Conservation (phyloP, 768 basidiomycete species). For the Podaxis sp. region DNA sequence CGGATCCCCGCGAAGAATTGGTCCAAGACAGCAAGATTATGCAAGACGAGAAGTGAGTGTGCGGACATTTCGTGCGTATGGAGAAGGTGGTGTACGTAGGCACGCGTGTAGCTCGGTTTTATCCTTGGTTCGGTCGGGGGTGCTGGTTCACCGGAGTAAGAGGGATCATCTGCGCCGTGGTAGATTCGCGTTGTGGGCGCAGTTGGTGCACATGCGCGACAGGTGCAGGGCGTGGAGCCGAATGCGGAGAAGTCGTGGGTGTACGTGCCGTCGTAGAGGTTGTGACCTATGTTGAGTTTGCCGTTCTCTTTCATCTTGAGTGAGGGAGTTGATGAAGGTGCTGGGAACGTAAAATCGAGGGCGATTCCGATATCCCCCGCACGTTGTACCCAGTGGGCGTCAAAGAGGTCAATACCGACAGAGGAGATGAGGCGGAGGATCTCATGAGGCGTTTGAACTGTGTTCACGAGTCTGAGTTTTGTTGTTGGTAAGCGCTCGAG, state of each 20-base stretch:
- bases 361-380: slow-evolving; percentile 71
- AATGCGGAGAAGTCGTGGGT: slow-evolving; percentile 57
- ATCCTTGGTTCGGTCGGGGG: slow-evolving; percentile 8
- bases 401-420: slow-evolving; percentile 74
- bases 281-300: slow-evolving; percentile 58
- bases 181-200: slow-evolving; percentile 28
- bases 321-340: slow-evolving; percentile 18
- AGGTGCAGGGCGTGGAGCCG: slow-evolving; percentile 37
- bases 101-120: slow-evolving; percentile 39
- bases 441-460: slow-evolving; percentile 63
- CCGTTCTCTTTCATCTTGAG: slow-evolving; percentile 14
- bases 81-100: slow-evolving; percentile 81
- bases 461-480: slow-evolving; percentile 65
- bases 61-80: slow-evolving; percentile 91
- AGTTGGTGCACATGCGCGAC: slow-evolving; percentile 52
- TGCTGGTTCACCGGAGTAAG: slow-evolving; percentile 8
- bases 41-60: slow-evolving; percentile 67
- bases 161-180: slow-evolving; percentile 43
- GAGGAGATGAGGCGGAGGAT: slow-evolving; percentile 60
- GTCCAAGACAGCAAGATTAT: slow-evolving; percentile 69
- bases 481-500: slow-evolving; percentile 42
- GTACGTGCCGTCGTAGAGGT: slow-evolving; percentile 60
- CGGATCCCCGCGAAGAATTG: slow-evolving; percentile 62
- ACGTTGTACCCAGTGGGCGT: slow-evolving; percentile 64
- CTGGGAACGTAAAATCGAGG: slow-evolving; percentile 71